These are phyloP conservation scores for Heliophila coronopifolia DNA, from an alignment of 441 rosid species.

Conservation along the genomic window DNA sequence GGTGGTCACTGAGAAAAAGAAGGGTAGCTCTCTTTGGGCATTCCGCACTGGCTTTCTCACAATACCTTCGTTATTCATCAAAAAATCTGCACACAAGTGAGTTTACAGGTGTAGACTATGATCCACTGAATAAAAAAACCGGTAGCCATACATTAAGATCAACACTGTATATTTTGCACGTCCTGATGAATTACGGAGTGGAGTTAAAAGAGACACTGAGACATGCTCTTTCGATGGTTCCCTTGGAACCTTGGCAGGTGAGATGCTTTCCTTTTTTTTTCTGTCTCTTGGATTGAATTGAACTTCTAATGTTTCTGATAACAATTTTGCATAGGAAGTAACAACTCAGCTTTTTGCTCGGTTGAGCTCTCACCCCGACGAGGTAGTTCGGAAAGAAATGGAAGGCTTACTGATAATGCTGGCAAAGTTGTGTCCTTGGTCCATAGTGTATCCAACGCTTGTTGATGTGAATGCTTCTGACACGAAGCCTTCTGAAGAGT, in stretches of 20 bases:
- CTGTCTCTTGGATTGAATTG: constrained; percentile 6
- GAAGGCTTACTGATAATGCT: constrained; percentile 78
- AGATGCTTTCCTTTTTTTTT: constrained; percentile 26
- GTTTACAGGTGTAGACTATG: constrained; percentile 47
- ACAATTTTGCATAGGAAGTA: constrained; percentile 55
- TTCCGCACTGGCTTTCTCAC: constrained; percentile 82
- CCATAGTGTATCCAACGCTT: constrained; percentile 83
- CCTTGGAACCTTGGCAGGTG: constrained; percentile 96
- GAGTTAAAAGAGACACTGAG: constrained; percentile 83
- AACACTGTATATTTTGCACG: constrained; percentile 71
- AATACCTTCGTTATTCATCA: constrained; percentile 70
- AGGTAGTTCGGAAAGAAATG: constrained; percentile 77
- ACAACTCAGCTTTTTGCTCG: constrained; percentile 94
- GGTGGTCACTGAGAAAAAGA: constrained; percentile 90
- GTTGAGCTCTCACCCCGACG: constrained; percentile 90
- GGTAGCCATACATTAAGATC: constrained; percentile 74
- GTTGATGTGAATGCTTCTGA: constrained; percentile 82
- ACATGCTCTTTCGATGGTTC: constrained; percentile 72
- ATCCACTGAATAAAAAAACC: constrained; percentile 53
- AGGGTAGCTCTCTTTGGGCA: constrained; percentile 82
- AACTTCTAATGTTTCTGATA: constrained; percentile 15
- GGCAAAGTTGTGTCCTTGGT: constrained; percentile 88
- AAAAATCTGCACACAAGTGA: constrained; percentile 39
- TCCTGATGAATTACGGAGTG: constrained; percentile 80
- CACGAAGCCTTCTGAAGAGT: constrained; percentile 76